A percentile compares a stretch with the other conserved stretches of the same genome.
These are phyloP conservation scores for Thozetella sp. DNA, from an alignment of 495 filamentous ascomycete genomes.

Conservation along the genomic window DNA sequence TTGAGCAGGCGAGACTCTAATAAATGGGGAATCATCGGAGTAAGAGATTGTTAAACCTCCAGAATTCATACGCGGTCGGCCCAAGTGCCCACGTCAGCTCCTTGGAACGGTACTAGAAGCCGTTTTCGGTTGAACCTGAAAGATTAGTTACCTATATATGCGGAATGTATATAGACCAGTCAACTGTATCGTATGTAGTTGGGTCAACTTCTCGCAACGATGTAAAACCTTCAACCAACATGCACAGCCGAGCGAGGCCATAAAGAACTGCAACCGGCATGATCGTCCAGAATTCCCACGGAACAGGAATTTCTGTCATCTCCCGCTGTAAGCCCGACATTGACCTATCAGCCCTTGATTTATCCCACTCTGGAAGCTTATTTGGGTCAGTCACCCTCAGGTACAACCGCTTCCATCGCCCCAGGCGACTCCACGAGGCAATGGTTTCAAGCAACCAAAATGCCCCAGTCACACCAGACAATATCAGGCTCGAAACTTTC, in stretches of 20 bases:
- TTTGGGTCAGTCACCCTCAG: conserved; percentile 4
- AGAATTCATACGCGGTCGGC: no score
- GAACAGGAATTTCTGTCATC: conserved; percentile 2
- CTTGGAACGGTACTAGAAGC: no score
- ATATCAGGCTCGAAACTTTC: conserved; percentile 12
- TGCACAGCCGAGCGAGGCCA: conserved; percentile 8
- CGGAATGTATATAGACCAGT: conserved; percentile 9
- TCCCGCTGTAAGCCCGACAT: not conserved
- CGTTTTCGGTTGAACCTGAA: no score
- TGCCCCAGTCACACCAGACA: conserved; percentile 8
- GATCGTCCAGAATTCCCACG: conserved; percentile 16
- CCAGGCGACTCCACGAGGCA: conserved; percentile 9
- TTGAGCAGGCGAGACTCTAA: conserved; percentile 2
- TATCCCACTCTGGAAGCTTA: not conserved
- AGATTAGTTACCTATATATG: no score
- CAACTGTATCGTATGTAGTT: conserved; percentile 4
- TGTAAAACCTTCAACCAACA: conserved; percentile 9
- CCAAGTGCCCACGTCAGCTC: no score
- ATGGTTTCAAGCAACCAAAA: conserved; percentile 16
- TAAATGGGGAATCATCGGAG: no score
- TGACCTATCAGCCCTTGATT: not conserved
- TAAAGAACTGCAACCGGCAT: conserved; percentile 10
- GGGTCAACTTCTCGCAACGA: conserved; percentile 11
- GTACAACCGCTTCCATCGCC: conserved; percentile 10
- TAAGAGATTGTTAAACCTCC: no score